Evolutionary conservation across 2,329 filamentous ascomycete genomes (phyloP).

Genomic region (Alternaria alternata): DNA sequence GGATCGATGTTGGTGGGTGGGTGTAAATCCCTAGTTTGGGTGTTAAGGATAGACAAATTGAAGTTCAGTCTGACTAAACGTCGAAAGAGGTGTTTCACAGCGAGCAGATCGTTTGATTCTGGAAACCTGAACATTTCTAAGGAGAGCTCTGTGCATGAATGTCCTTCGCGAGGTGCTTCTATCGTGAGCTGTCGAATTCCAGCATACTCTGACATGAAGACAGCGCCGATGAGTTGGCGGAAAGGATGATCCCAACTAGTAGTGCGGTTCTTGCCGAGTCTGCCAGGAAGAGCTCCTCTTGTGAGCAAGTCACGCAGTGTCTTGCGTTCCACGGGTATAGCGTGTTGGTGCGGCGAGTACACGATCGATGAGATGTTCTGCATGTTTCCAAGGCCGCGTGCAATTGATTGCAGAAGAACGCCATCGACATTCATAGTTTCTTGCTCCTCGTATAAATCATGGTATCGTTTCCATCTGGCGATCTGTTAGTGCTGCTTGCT

Average conservation of each 20-base stretch:
- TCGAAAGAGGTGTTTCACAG: conserved; percentile 32
- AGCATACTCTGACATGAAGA: conserved; percentile 29
- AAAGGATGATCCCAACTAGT: conserved; percentile 29
- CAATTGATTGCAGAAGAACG: conserved; percentile 35
- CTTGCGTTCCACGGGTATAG: conserved; percentile 31
- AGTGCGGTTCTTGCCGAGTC: background rate
- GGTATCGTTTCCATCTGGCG: conserved; percentile 35
- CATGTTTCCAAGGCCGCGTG: conserved; percentile 32
- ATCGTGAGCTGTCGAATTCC: conserved; percentile 34
- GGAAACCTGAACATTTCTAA: conserved; percentile 31
- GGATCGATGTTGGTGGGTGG: background rate
- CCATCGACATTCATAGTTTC: conserved; percentile 33
- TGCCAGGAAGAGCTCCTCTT: conserved; percentile 1
- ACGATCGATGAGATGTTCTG: conserved; percentile 35
- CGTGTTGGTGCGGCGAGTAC: conserved; percentile 35
- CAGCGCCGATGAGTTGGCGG: conserved; percentile 38
- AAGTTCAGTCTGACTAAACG: conserved; percentile 30
- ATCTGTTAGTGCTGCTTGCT: conserved; percentile 2
- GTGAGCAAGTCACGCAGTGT: conserved; percentile 33
- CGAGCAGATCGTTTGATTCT: conserved; percentile 21
- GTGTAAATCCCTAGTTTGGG: background rate
- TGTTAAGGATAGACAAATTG: conserved; percentile 16
- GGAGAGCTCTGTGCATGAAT: conserved; percentile 22
- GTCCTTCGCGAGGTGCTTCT: background rate
- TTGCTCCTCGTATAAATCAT: conserved; percentile 36